Evolutionary conservation across 352 stramenopile genomes (phyloP), one percentile per base, ranked within the genome.

Genomic region (Globisporangium sylvaticum): DNA sequence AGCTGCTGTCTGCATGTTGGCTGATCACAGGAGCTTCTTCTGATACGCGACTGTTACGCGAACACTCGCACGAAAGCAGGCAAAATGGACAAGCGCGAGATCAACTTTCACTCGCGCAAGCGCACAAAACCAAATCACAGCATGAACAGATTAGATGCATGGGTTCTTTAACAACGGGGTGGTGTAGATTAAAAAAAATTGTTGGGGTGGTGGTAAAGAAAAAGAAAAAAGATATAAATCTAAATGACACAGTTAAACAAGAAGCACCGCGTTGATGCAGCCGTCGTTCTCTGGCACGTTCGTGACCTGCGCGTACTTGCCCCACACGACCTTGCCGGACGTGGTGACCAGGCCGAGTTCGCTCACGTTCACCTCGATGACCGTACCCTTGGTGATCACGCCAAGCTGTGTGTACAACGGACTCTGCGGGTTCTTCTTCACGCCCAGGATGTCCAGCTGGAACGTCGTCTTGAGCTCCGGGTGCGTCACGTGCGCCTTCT

Each of bases 381-480:
- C 98, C 62, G 98, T 99, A 75, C 98, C 98, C 91, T 99, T 99
- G 32, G 98, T 99, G 76, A 99, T 98, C 44, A 99, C 98, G 48
- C 98, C 98, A 14, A 99, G 86, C 74, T 97, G 85, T 34, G 97
- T 99, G 84, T 99, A 99, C 68, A 99, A 80, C 65, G 89, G 88
- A 32, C 83, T 97, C 65, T 97, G 96, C 37, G 98, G 98, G 84
- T 99, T 99, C 87, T 99, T 99, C 90, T 99, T 99, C 42, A 99
- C 97, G 59, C 97, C 97, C 10, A 99, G 77, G 68, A 99, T 99
- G 79, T 99, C 97, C 59, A 99, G 80, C 83, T 99, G 97, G 83
- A 99, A 99, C 15, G 97, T 99, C 10, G 98, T 98, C 83, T 99
- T 98, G 53, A 99, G 89, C 84, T 99, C 98, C n/a, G 98, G 98